Percentiles rank a stretch among this genome's conserved stretches.
Conservation (phyloP, 352 stramenopile species). For the Pythium pyrilobum region DNA sequence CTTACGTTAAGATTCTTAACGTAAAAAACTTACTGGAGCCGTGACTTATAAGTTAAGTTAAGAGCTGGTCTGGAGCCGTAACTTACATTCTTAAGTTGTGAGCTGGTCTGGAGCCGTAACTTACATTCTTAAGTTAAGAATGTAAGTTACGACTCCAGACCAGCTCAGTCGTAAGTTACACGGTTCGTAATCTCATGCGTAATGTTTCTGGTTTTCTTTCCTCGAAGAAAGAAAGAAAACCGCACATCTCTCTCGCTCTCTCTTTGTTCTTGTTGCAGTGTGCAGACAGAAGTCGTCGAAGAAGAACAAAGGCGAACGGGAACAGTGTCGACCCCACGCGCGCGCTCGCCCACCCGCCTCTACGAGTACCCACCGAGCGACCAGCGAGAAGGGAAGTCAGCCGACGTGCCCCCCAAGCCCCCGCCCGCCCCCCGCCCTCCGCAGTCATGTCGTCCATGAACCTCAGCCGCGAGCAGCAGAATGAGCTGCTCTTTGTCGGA, state of each 20-base stretch:
- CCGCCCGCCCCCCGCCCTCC: not conserved
- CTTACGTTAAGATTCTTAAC: too few species aligned
- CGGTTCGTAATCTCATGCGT: not conserved
- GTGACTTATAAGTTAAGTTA: too few species aligned
- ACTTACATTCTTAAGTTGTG: too few species aligned
- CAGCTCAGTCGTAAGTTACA: not conserved
- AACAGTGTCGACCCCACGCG: not conserved
- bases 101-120: too few species aligned
- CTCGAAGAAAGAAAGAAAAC: conserved; percentile 18
- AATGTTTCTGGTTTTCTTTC: conserved; percentile 15
- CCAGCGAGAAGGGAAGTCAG: not conserved
- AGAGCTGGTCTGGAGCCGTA: too few species aligned
- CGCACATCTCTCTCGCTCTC: not conserved
- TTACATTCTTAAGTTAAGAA: too few species aligned
- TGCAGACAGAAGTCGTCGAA: not conserved
- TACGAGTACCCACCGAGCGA: not conserved
- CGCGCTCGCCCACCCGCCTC: too few species aligned
- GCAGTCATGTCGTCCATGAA: conserved; percentile 56
- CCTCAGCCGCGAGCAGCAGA: conserved; percentile 84
- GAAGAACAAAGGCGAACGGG: not conserved
- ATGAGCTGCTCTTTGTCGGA: conserved; percentile 92
- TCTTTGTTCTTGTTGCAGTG: not conserved
- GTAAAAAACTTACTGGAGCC: too few species aligned
- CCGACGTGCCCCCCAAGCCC: not conserved
- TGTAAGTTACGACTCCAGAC: too few species aligned